Percentiles rank a stretch among this genome's conserved stretches.
phyloP scores from a whole-genome alignment of 495 filamentous ascomycete species.

The Mycothermus thermophilus region DNA sequence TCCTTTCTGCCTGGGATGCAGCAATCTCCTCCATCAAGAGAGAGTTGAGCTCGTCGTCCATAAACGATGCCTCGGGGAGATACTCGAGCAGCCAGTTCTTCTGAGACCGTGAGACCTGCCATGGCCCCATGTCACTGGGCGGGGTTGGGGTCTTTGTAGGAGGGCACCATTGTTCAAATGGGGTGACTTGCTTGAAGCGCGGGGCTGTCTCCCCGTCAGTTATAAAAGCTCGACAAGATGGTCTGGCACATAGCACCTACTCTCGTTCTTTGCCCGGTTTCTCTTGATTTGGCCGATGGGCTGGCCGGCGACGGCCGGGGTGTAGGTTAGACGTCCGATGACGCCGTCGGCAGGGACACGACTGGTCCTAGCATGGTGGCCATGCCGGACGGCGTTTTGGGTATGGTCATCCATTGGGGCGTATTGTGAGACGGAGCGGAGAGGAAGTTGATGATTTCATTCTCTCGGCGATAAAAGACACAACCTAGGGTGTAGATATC shows the following conservation, averaged over 20 bases:
- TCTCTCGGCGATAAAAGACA: conserved; percentile 5
- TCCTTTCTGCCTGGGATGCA: neutral
- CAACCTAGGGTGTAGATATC: too few species aligned
- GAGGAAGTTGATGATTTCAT: conserved; percentile 8
- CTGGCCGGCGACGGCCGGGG: conserved; percentile 6
- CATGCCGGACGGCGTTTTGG: neutral
- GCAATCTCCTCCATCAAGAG: conserved; percentile 17
- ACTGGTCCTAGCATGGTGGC: conserved; percentile 4
- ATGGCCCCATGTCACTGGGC: conserved; percentile 5
- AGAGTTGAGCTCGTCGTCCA: conserved; percentile 15
- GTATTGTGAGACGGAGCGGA: conserved; percentile 2
- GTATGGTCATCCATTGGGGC: conserved; percentile 20
- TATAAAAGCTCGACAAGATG: neutral
- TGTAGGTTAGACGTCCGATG: conserved; percentile 17
- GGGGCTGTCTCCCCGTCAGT: conserved; percentile 21
- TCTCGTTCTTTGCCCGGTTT: conserved; percentile 10
- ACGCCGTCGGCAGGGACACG: conserved; percentile 10
- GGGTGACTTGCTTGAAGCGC: conserved; percentile 27
- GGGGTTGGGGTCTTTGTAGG: conserved; percentile 4
- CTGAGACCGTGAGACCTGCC: conserved; percentile 14
- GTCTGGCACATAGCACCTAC: conserved; percentile 7
- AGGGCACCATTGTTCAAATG: conserved; percentile 23
- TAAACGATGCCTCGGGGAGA: conserved; percentile 26
- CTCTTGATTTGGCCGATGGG: conserved; percentile 10
- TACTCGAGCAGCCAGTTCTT: conserved; percentile 24